phyloP scores from a whole-genome alignment of 768 basidiomycete species.

The Trametes cinnabarina region DNA sequence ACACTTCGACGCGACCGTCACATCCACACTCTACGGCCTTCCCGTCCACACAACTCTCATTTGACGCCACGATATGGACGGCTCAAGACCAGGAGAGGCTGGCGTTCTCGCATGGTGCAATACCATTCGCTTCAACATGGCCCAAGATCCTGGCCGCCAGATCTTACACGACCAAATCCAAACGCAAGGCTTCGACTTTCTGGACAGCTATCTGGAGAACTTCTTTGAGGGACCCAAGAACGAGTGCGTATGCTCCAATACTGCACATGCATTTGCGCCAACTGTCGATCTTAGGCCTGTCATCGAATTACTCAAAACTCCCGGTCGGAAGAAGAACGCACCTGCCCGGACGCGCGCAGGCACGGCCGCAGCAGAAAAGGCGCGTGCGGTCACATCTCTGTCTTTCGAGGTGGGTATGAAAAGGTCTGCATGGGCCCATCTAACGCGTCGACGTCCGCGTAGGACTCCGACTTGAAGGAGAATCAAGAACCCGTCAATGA shows the following conservation, averaged over 20 bases:
- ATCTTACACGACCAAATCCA: conserved; percentile 73
- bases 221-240: conserved; percentile 65
- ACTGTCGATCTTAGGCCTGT: conserved; percentile 52
- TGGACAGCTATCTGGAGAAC: conserved; percentile 73
- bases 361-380: conserved; percentile 40
- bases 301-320: conserved; percentile 82
- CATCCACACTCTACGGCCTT: neutral
- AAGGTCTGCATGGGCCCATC: neutral
- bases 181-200: conserved; percentile 72
- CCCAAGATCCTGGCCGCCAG: conserved; percentile 67
- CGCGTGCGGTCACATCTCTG: conserved; percentile 39
- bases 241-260: conserved; percentile 43
- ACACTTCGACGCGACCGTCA: neutral
- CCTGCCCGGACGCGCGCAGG: conserved; percentile 50
- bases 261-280: neutral
- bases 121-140: conserved; percentile 64
- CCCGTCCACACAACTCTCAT: neutral
- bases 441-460: conserved; percentile 15
- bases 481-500: conserved; percentile 42
- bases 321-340: conserved; percentile 65
- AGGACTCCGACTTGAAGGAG: conserved; percentile 37
- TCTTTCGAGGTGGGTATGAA: conserved; percentile 45
- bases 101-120: conserved; percentile 73
- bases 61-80: conserved; percentile 16
- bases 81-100: conserved; percentile 28